phyloP scores from a whole-genome alignment of 2,329 filamentous ascomycete genomes.

The Ophiostoma australiae region DNA sequence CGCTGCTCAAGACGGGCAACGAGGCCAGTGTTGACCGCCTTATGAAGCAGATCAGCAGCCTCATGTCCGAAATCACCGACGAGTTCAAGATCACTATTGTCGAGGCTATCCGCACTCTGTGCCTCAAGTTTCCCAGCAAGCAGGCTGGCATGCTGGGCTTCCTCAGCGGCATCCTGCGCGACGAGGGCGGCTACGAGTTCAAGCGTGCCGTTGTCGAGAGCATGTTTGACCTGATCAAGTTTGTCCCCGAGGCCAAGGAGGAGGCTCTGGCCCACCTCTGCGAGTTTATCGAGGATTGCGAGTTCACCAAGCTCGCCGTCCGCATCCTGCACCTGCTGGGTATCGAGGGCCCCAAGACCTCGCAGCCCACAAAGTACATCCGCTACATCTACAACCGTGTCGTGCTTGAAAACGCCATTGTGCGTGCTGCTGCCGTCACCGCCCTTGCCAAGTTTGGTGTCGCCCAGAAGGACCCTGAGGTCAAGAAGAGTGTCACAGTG shows the following conservation, averaged over 20 bases:
- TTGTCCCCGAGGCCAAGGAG: slow-evolving; percentile 81
- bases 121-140: slow-evolving; percentile 96
- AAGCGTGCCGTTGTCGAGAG: slow-evolving; percentile 97
- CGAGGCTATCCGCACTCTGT: slow-evolving; percentile 92
- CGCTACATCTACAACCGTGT: slow-evolving; percentile 99
- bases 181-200: slow-evolving; percentile 97
- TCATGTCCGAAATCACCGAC: slow-evolving; percentile 98
- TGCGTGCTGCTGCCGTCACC: slow-evolving; percentile 90
- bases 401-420: slow-evolving; percentile 92
- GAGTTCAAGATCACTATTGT: slow-evolving; percentile 99
- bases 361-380: slow-evolving; percentile 96
- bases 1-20: slow-evolving; percentile 95
- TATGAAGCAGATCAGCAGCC: slow-evolving; percentile 97
- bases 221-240: slow-evolving; percentile 99
- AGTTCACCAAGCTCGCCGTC: slow-evolving; percentile 96
- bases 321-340: slow-evolving; percentile 91
- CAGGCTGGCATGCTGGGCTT: slow-evolving; percentile 97
- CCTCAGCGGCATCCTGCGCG: slow-evolving; percentile 90
- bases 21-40: slow-evolving; percentile 93
- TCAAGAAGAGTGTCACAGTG: slow-evolving; percentile 92
- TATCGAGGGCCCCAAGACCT: slow-evolving; percentile 88
- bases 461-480: slow-evolving; percentile 90
- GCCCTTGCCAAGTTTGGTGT: slow-evolving; percentile 96
- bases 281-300: slow-evolving; percentile 99
- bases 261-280: slow-evolving; percentile 88